phyloP scores from a whole-genome alignment of 2,329 filamentous ascomycete species.

The Ceratocystiopsis minuta region DNA sequence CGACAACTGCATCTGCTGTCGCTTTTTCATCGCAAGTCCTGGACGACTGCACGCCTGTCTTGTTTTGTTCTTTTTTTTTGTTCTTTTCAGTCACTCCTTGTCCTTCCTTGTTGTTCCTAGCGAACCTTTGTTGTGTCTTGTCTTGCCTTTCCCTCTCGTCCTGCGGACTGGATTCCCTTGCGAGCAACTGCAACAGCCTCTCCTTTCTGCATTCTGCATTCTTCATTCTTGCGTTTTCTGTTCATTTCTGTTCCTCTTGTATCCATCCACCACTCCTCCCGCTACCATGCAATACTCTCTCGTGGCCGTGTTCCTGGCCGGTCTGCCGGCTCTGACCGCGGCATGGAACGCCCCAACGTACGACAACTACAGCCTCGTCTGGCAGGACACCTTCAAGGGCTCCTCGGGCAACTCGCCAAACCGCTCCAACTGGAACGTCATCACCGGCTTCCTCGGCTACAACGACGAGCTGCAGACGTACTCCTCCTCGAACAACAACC shows the following conservation, averaged over 20 bases:
- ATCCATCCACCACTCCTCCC: neutral
- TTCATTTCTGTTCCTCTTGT: neutral
- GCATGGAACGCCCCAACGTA: slow-evolving; percentile 22
- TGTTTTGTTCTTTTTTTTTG: neutral
- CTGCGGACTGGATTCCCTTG: neutral
- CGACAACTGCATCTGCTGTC: no score
- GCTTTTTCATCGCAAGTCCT: no score
- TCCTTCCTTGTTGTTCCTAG: no score
- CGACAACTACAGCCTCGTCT: slow-evolving; percentile 23
- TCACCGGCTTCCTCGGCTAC: slow-evolving; percentile 22
- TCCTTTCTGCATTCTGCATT: no score
- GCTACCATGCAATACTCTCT: slow-evolving; percentile 1
- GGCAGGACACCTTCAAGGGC: slow-evolving; percentile 28
- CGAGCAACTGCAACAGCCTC: neutral
- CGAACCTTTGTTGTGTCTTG: neutral
- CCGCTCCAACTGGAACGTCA: slow-evolving; percentile 26
- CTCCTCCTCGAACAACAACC: slow-evolving; percentile 23
- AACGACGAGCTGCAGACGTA: slow-evolving; percentile 33
- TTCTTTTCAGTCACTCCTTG: neutral
- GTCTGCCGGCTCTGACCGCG: slow-evolving; percentile 13
- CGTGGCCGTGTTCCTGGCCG: slow-evolving; percentile 7
- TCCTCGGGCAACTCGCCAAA: slow-evolving; percentile 20
- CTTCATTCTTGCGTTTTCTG: neutral
- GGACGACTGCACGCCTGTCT: neutral
- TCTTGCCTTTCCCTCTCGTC: neutral